Evolutionary conservation across 2,329 filamentous ascomycete species (phyloP).

Genomic region (Ophiostoma piceae): DNA sequence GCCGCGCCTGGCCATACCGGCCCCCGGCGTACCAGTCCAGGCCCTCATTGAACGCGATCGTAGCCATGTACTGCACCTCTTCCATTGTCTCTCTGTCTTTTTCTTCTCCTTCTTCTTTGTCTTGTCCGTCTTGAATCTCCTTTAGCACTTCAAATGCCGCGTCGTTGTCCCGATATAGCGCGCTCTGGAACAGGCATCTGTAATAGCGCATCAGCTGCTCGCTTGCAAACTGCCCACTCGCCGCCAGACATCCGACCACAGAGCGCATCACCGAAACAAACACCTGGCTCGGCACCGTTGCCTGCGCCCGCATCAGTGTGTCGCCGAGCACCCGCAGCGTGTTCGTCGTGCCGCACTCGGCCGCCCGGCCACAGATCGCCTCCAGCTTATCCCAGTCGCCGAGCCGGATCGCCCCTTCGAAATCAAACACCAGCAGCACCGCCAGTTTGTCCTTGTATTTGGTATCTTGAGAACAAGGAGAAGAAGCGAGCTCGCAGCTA

Average conservation of each 20-base stretch:
- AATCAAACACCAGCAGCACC: constrained; percentile 67
- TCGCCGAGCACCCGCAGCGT: constrained; percentile 63
- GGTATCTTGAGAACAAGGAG: too few relatives aligned
- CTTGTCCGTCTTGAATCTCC: constrained; percentile 48
- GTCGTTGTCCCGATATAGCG: constrained; percentile 52
- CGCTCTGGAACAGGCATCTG: constrained; percentile 67
- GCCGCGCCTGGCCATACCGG: constrained; percentile 50
- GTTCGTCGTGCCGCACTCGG: constrained; percentile 40
- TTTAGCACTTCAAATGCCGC: constrained; percentile 57
- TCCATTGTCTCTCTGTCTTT: constrained; percentile 30
- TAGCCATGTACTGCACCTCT: constrained; percentile 73
- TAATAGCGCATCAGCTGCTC: constrained; percentile 68
- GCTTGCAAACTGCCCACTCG: constrained; percentile 50
- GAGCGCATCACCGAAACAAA: constrained; percentile 54
- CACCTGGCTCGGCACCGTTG: constrained; percentile 36
- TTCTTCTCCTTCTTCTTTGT: constrained; percentile 26
- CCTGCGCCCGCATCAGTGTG: constrained; percentile 51
- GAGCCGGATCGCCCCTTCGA: constrained; percentile 66
- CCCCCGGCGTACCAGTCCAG: constrained; percentile 58
- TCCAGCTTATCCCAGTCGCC: constrained; percentile 62
- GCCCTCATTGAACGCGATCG: constrained; percentile 63
- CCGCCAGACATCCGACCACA: constrained; percentile 65
- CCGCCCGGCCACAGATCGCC: constrained; percentile 52
- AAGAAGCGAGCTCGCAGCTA: constrained; percentile 34
- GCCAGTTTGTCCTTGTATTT: constrained; percentile 54